Conservation (phyloP, 768 basidiomycete species). For the Asterophora parasitica region DNA sequence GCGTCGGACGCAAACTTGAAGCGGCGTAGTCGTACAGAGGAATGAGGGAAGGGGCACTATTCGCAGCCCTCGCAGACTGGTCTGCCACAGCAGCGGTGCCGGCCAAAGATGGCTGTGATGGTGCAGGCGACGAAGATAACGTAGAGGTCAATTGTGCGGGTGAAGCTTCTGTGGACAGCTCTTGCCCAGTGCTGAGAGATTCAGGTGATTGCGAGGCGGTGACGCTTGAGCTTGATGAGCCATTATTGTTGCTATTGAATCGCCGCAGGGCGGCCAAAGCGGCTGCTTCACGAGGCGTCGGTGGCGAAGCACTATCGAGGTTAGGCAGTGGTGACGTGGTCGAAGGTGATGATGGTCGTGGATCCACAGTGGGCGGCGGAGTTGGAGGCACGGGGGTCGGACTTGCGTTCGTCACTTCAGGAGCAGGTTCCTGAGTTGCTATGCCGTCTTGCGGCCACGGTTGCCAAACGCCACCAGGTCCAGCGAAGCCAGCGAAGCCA, state of each 20-base stretch:
- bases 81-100: constrained; percentile 3
- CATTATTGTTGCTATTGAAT: constrained; percentile 19
- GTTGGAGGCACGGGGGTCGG: not conserved
- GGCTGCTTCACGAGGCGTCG: constrained; percentile 43
- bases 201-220: not conserved
- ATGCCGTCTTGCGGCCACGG: constrained; percentile 39
- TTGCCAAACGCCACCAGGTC: constrained; percentile 62
- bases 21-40: constrained; percentile 26
- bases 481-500: constrained; percentile 64
- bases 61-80: constrained; percentile 1
- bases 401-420: not conserved
- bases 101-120: not conserved
- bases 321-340: constrained; percentile 2
- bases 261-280: constrained; percentile 65
- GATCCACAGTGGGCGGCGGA: not conserved
- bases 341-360: constrained; percentile 2
- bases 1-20: constrained; percentile 1
- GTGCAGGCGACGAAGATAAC: not conserved
- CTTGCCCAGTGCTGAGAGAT: not conserved
- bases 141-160: not conserved
- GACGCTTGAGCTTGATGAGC: constrained; percentile 11
- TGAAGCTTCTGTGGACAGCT: not conserved
- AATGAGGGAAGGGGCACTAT: constrained; percentile 24
- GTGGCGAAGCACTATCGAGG: constrained; percentile 7
- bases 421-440: constrained; percentile 2